Base-by-base conservation (phyloP, 2,329 filamentous ascomycete species). In the Thermomyces lanuginosus region DNA sequence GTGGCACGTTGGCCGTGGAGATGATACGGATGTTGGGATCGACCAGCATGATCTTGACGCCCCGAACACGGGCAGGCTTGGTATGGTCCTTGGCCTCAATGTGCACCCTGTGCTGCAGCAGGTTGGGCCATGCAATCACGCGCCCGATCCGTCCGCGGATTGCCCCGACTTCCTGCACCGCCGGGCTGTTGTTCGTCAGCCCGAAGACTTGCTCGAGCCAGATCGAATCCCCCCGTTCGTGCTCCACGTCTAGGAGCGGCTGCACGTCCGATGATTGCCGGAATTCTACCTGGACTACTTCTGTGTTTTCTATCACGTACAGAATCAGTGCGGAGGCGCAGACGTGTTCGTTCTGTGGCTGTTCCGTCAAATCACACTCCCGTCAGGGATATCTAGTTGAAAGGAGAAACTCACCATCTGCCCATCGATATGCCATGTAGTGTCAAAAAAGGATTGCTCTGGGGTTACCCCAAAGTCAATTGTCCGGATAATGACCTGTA, bases 401-500 rank as follows among this genome's bases (percentile, higher is more conserved):
- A 10, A 26, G 13, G 24, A 16, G 9, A 10, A 13, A 30, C 37
- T 38, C 34, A 52, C 50, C 44, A 52, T 44, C 26, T 44, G 42
- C 2, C 67, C 66, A 35, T 71, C 67, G 2, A 67, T 42, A 34
- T 57, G 48, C 50, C 49, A 56, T 4, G 42, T 36, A 9, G 63
- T 63, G 0, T 49, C 45, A 35, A 69, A 76, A 0, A 41, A 40
- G 0, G 71, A 65, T 2, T 67, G 60, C 10, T 67, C 63, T 0
- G 72, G 72, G 0, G 61, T 68, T 1, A 76, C 53, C 21, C 72
- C 56, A 26, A 75, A 64, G 18, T 59, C 64, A 1, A 67, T 60
- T 36, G 78, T 53, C 40, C 76, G 75, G 16, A 75, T 61, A 26
- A 77, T 69, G 18, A 77, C 46, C 37, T 78, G 72, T 3, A 76